A percentile compares a stretch with the other conserved stretches of the same genome.
Conservation (phyloP, 495 filamentous ascomycete genomes). For the Annulohypoxylon bovei region DNA sequence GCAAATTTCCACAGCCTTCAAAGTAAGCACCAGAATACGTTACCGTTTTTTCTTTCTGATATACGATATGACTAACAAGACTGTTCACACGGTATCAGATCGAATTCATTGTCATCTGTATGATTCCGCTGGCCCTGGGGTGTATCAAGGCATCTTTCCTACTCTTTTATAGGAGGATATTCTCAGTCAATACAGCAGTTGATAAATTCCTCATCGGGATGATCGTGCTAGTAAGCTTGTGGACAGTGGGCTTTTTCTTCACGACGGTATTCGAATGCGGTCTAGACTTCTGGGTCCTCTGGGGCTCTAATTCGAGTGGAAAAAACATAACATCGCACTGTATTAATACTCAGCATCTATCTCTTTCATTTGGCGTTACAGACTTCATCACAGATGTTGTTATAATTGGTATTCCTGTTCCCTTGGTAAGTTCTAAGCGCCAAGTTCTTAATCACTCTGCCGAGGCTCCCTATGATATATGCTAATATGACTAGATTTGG, state of each 20-base stretch:
- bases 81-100: conserved; percentile 14
- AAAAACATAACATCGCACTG: conserved; percentile 30
- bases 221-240: conserved; percentile 19
- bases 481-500: conserved; percentile 38
- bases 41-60: neutral
- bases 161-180: conserved; percentile 47
- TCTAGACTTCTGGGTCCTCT: conserved; percentile 28
- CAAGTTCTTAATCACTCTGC: neutral
- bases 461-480: neutral
- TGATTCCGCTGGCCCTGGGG: conserved; percentile 42
- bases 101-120: conserved; percentile 28
- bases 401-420: conserved; percentile 40
- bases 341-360: conserved; percentile 10
- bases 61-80: neutral
- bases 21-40: neutral
- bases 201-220: conserved; percentile 28
- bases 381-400: conserved; percentile 40
- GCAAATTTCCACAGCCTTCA: conserved; percentile 20
- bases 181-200: conserved; percentile 20
- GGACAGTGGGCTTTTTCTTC: conserved; percentile 39
- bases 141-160: conserved; percentile 45
- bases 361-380: conserved; percentile 31
- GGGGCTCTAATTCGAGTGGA: conserved; percentile 2
- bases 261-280: conserved; percentile 39
- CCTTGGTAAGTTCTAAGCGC: conserved; percentile 38